Base-by-base conservation (phyloP, 1,284 basidiomycete species). In the Puccinia coronata region DNA sequence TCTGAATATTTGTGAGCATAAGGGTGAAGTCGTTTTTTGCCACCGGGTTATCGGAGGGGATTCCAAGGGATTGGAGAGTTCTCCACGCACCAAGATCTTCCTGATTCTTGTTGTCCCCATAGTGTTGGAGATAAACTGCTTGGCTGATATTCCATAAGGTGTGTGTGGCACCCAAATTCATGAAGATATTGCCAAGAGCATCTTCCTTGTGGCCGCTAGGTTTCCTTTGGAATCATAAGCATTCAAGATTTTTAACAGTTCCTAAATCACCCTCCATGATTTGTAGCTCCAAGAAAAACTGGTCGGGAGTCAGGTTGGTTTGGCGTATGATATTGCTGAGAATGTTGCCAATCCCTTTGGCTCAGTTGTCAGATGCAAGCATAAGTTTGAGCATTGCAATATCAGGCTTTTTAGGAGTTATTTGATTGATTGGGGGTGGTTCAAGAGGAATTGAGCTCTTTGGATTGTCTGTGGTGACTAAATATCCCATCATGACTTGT, bases 251-350 rank as follows among this genome's bases (percentile, higher is more conserved):
- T n/a, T 65, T 31, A 65, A 65, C 28, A 16, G 31, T 65, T 18
- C 63, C 63, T 11, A 65, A 39, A 20, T 39, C 39, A n/a, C 63
- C 63, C 16, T 65, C 63, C 39, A 65, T 69, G n/a, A 69, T 36
- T 69, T 47, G 34, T 34, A 69, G 65, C 14, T 16, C n/a, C 18
- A 16, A 6, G 12, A 47, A 39, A 69, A 41, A n/a, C n/a, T n/a
- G n/a, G n/a, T n/a, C n/a, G n/a, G n/a, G n/a, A n/a, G n/a, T n/a
- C n/a, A n/a, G n/a, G 20, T 57, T 6, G 55, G 55, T 57, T 57
- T 57, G 55, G n/a, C n/a, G 9, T 6, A 57, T 57, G 20, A 57
- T 57, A n/a, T 23, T n/a, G 23, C 6, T 31, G 5, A 65, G 41
- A 8, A 65, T 36, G 9, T 65, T 20, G 18, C 61, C 61, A 39